Evolutionary conservation across 2,329 filamentous ascomycete genomes (phyloP).

Genomic region (Ophiobolus disseminans): DNA sequence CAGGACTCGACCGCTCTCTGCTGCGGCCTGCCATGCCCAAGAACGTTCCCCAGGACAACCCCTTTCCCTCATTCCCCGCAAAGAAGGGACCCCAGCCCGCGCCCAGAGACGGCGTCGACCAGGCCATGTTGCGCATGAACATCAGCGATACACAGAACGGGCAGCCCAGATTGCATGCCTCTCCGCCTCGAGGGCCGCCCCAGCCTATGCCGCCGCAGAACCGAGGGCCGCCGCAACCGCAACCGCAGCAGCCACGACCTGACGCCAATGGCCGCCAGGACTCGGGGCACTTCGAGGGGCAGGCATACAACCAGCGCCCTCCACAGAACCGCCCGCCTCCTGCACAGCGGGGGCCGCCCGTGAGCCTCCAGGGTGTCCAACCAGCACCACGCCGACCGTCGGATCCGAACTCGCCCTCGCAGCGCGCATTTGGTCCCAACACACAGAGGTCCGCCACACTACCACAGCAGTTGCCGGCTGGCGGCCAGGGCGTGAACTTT

Average conservation of each 20-base stretch:
- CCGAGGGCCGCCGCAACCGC: constrained; percentile 27
- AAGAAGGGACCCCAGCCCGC: constrained; percentile 26
- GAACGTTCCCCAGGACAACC: constrained; percentile 52
- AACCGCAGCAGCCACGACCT: constrained; percentile 27
- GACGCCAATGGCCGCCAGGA: constrained; percentile 38
- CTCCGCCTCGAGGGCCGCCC: constrained; percentile 28
- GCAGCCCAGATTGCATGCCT: constrained; percentile 24
- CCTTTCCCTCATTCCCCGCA: constrained; percentile 56
- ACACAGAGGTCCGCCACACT: constrained; percentile 48
- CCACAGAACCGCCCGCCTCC: constrained; percentile 33
- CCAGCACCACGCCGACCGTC: constrained; percentile 24
- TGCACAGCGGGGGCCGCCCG: constrained; percentile 33
- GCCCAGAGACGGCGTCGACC: constrained; percentile 33
- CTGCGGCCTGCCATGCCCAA: constrained; percentile 38
- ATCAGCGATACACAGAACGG: constrained; percentile 28
- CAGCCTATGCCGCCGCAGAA: constrained; percentile 31
- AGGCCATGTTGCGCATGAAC: constrained; percentile 46
- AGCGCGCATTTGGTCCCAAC: constrained; percentile 37
- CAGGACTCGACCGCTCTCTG: constrained; percentile 42
- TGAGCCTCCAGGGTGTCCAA: constrained; percentile 23
- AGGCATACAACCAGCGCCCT: constrained; percentile 31
- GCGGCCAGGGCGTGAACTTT: constrained; percentile 19
- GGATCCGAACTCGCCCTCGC: constrained; percentile 35
- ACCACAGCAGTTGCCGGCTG: constrained; percentile 40
- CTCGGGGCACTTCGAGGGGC: constrained; percentile 44